A percentile compares a stretch with the other conserved stretches of the same genome.
Evolutionary conservation across 441 rosid species (phyloP).

Genomic region (Adansonia rubrostipa): DNA sequence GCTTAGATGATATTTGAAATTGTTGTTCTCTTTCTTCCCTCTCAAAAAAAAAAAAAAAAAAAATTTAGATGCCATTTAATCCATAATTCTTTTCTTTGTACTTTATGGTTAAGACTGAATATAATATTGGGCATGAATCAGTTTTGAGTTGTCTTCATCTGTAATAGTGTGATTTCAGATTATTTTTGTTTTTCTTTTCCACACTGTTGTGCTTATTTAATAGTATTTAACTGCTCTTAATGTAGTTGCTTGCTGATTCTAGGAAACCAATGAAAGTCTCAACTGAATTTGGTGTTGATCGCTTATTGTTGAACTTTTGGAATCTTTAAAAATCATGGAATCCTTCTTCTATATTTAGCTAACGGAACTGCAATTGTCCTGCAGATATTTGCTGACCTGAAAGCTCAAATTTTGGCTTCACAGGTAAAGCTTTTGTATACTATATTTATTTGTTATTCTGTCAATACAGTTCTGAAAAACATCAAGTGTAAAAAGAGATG

Average conservation of each 20-base stretch:
- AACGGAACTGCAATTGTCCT: slow-evolving; percentile 28
- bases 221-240: background rate
- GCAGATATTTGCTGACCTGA: slow-evolving; percentile 89
- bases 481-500: background rate
- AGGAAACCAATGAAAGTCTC: background rate
- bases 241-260: background rate
- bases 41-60: background rate
- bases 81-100: background rate
- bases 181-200: background rate
- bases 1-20: background rate
- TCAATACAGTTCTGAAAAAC: background rate
- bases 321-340: slow-evolving; percentile 10
- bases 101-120: background rate
- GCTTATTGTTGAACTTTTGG: slow-evolving; percentile 10
- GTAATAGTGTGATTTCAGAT: background rate
- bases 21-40: background rate
- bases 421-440: slow-evolving; percentile 54
- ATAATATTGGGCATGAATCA: background rate
- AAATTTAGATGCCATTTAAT: background rate
- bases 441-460: background rate
- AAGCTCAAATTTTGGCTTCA: slow-evolving; percentile 86
- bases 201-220: background rate
- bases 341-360: slow-evolving; percentile 14
- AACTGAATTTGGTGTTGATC: background rate
- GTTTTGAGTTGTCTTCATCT: background rate